These are phyloP conservation scores for Trypanosomatidae sp. DNA, from an alignment of 208 protist genomes.

Conservation along the genomic window DNA sequence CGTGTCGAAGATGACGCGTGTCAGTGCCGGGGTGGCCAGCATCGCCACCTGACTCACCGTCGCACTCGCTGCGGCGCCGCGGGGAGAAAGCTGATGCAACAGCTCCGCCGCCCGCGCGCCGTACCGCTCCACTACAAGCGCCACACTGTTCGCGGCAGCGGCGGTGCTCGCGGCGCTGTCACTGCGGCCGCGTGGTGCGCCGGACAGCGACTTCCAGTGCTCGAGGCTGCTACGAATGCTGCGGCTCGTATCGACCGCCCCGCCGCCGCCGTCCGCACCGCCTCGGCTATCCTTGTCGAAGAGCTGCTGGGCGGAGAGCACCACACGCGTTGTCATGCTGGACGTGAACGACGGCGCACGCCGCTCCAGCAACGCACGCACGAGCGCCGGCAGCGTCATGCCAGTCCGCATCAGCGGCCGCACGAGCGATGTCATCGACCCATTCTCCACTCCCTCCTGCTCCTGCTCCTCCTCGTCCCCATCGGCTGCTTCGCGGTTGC, in stretches of 20 bases:
- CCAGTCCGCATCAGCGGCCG: slow-evolving; percentile 27
- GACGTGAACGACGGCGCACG: slow-evolving; percentile 5
- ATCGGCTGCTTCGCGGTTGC: neutral
- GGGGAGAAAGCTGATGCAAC: slow-evolving; percentile 24
- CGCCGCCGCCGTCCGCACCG: neutral
- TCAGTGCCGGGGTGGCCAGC: slow-evolving; percentile 13
- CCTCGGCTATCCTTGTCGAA: neutral
- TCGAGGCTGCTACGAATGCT: too few species aligned
- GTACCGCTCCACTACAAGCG: slow-evolving; percentile 13
- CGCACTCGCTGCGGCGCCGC: slow-evolving; percentile 14
- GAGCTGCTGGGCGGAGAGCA: slow-evolving; percentile 1
- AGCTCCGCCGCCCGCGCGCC: slow-evolving; percentile 19
- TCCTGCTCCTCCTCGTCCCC: neutral
- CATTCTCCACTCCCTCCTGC: neutral
- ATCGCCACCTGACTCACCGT: slow-evolving; percentile 19
- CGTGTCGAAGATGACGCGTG: slow-evolving; percentile 15
- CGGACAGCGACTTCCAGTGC: too few species aligned
- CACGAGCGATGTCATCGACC: neutral
- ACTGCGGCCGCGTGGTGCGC: neutral
- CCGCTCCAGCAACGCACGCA: slow-evolving; percentile 11
- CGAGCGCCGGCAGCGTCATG: slow-evolving; percentile 20
- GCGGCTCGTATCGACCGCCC: neutral
- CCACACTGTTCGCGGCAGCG: slow-evolving; percentile 6
- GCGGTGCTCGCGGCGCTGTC: too few species aligned
- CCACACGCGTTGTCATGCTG: neutral